phyloP scores from a whole-genome alignment of 2,329 filamentous ascomycete species.

The Triangularia verruculosa region DNA sequence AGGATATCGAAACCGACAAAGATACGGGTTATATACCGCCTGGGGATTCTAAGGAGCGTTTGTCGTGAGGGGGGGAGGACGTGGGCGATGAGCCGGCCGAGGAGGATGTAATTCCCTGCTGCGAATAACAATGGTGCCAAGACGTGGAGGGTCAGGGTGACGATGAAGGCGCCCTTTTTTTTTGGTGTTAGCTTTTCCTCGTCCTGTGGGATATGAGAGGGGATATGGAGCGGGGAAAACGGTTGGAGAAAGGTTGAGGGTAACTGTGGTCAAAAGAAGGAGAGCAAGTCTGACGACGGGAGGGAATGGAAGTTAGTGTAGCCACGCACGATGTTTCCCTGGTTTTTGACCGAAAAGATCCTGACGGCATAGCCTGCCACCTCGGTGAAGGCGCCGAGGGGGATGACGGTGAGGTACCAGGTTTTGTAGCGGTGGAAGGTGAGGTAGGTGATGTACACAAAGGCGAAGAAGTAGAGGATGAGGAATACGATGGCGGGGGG shows the following conservation, averaged over 20 bases:
- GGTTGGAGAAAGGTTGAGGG: neutral
- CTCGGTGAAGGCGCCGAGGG: slow-evolving; percentile 44
- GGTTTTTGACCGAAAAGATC: slow-evolving; percentile 16
- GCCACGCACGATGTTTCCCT: neutral
- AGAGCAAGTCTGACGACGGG: too few relatives aligned
- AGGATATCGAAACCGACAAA: slow-evolving; percentile 47
- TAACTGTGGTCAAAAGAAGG: neutral
- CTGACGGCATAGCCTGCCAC: slow-evolving; percentile 29
- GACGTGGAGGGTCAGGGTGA: slow-evolving; percentile 16
- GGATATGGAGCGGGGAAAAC: neutral
- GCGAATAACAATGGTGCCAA: slow-evolving; percentile 49
- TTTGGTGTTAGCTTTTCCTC: neutral
- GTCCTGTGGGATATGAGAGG: neutral
- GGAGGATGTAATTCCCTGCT: slow-evolving; percentile 50
- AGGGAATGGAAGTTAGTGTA: too few relatives aligned
- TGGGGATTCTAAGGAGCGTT: slow-evolving; percentile 36
- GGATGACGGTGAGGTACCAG: slow-evolving; percentile 43
- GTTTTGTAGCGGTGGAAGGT: slow-evolving; percentile 42
- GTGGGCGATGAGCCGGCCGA: slow-evolving; percentile 44
- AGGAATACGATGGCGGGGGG: slow-evolving; percentile 33
- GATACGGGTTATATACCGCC: slow-evolving; percentile 41
- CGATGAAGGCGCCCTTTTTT: neutral
- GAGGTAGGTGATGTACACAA: slow-evolving; percentile 20
- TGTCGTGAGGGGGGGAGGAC: slow-evolving; percentile 36
- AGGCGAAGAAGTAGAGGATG: slow-evolving; percentile 11